Conservation (phyloP, 208 protist genomes). For the Leishmania arabica region DNA sequence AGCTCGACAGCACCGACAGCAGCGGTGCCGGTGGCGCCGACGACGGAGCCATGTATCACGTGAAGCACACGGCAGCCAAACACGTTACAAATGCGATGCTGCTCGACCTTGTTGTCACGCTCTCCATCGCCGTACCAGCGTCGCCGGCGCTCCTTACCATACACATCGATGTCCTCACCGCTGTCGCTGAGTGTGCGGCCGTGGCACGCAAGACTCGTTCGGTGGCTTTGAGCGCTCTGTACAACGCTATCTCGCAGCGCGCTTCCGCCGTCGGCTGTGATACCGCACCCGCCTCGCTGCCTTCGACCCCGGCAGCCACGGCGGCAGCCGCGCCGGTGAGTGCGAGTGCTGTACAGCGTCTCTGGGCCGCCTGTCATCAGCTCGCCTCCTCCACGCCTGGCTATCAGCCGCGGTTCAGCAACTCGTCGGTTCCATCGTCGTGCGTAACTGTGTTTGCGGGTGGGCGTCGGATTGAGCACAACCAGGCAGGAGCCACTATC, state of each 20-base stretch:
- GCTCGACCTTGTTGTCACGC: conserved; percentile 53
- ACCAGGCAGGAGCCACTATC: conserved; percentile 6
- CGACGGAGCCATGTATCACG: conserved; percentile 30
- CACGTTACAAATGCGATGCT: conserved; percentile 63
- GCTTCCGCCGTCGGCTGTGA: conserved; percentile 3
- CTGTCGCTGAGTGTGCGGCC: conserved; percentile 53
- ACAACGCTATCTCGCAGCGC: conserved; percentile 41
- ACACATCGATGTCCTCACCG: conserved; percentile 48
- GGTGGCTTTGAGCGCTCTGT: conserved; percentile 49
- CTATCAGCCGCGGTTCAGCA: conserved; percentile 35
- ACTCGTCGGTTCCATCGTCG: conserved; percentile 17
- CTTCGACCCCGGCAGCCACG: conserved; percentile 1
- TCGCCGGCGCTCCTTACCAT: conserved; percentile 37
- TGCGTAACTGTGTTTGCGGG: conserved; percentile 29
- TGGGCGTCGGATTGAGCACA: conserved; percentile 30
- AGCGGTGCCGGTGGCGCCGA: not conserved
- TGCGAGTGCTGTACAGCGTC: conserved; percentile 19
- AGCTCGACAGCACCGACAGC: conserved; percentile 13
- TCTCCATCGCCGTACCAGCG: conserved; percentile 44
- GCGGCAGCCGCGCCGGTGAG: conserved; percentile 17
- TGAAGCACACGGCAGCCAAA: conserved; percentile 48
- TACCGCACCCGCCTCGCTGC: not conserved
- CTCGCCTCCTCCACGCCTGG: conserved; percentile 11
- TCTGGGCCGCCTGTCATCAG: conserved; percentile 28
- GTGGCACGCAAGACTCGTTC: conserved; percentile 47